phyloP scores from a whole-genome alignment of 345 rosid species.

The Pugionium cornutum region DNA sequence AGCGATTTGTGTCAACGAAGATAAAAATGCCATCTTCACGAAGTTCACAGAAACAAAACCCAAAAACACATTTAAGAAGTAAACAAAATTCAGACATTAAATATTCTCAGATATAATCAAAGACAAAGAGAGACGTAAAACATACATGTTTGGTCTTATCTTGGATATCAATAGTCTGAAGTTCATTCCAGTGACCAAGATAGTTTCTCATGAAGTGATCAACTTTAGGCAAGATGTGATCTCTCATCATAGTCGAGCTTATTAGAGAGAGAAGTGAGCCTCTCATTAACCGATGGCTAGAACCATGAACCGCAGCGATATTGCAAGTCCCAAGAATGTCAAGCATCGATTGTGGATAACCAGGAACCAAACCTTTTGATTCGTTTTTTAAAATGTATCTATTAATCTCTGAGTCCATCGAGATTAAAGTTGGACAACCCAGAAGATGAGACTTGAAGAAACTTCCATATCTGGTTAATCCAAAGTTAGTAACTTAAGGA shows the following conservation, averaged over 20 bases:
- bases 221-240: slow-evolving; percentile 75
- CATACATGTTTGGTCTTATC: slow-evolving; percentile 83
- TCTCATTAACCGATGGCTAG: slow-evolving; percentile 82
- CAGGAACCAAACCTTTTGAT: slow-evolving; percentile 89
- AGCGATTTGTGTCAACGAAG: slow-evolving; percentile 68
- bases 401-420: slow-evolving; percentile 95
- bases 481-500: neutral
- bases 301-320: slow-evolving; percentile 95
- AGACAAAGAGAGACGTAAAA: slow-evolving; percentile 11
- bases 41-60: slow-evolving; percentile 1
- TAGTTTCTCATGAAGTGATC: slow-evolving; percentile 85
- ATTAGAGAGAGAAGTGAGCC: slow-evolving; percentile 74
- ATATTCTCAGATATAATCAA: neutral
- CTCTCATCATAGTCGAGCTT: slow-evolving; percentile 73
- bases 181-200: slow-evolving; percentile 62
- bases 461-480: slow-evolving; percentile 61
- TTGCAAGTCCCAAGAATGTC: slow-evolving; percentile 90
- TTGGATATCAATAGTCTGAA: slow-evolving; percentile 64
- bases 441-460: slow-evolving; percentile 91
- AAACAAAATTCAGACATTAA: neutral
- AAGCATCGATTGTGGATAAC: slow-evolving; percentile 93
- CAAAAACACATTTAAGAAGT: neutral
- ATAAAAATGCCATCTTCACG: slow-evolving; percentile 70
- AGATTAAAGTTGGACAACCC: slow-evolving; percentile 88
- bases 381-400: slow-evolving; percentile 83